These are phyloP conservation scores for Fraxinus angustifolia DNA, from an alignment of 305 asterid species.

Conservation along the genomic window DNA sequence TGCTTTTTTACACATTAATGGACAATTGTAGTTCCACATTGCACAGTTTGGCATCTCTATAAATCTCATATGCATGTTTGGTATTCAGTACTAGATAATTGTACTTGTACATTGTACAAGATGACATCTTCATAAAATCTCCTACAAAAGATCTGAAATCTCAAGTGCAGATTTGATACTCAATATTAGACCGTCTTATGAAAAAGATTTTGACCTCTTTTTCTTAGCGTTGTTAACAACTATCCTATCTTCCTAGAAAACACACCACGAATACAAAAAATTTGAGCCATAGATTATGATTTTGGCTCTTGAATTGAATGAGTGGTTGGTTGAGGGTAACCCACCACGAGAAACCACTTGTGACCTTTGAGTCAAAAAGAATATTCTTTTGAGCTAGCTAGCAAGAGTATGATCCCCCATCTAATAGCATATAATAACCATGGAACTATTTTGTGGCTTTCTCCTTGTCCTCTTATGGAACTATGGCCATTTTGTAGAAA, in stretches of 20 bases:
- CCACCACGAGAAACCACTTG: not conserved
- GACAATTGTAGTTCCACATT: not conserved
- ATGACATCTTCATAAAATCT: slow-evolving; percentile 1
- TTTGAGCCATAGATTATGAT: not conserved
- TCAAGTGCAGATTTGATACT: not conserved
- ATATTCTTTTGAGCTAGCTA: not conserved
- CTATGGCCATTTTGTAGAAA: not conserved
- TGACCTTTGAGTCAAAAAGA: not conserved
- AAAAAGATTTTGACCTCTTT: not conserved
- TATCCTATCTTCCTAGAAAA: not conserved
- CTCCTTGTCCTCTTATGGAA: not conserved
- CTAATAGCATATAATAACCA: not conserved
- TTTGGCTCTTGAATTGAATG: not conserved
- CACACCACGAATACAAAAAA: not conserved
- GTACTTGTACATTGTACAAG: not conserved
- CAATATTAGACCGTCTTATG: not conserved
- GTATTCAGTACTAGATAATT: not conserved
- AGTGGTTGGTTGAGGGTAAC: not conserved
- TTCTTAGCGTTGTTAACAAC: not conserved
- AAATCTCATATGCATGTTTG: not conserved
- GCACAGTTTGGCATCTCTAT: not conserved
- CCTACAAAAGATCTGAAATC: not conserved
- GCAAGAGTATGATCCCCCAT: not conserved
- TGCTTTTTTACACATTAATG: not conserved
- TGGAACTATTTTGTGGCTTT: not conserved